Conservation (phyloP, 176 grass and related monocot genomes). For the Pharus latifolius region DNA sequence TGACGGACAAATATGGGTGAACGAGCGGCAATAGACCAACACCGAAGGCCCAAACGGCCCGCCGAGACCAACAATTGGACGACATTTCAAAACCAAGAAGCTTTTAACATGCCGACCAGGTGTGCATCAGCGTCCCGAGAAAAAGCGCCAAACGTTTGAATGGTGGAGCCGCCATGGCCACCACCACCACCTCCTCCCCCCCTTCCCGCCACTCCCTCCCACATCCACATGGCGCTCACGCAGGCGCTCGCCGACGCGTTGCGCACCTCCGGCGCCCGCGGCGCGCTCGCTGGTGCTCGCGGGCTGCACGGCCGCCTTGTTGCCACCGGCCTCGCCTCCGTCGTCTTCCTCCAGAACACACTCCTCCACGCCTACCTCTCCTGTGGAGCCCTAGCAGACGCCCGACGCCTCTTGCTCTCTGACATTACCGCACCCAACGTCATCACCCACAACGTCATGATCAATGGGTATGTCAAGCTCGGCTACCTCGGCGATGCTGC, state of each 20-base stretch:
- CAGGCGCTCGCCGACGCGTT: constrained; percentile 58
- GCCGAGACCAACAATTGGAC: no score
- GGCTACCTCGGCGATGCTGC: constrained; percentile 42
- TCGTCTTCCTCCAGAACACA: constrained; percentile 86
- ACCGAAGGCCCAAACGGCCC: no score
- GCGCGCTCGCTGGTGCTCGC: constrained; percentile 33
- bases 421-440: constrained; percentile 53
- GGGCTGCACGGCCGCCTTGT: constrained; percentile 65
- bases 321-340: constrained; percentile 60
- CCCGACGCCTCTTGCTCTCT: constrained; percentile 27
- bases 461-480: constrained; percentile 49
- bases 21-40: no score
- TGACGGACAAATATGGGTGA: no score
- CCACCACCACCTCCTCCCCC: constrained; percentile 13
- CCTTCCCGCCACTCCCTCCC: constrained; percentile 12
- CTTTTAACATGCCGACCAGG: no score
- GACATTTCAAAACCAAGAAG: no score
- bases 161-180: constrained; percentile 68
- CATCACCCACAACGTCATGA: constrained; percentile 75
- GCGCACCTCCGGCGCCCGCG: constrained; percentile 29
- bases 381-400: constrained; percentile 58
- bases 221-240: constrained; percentile 79
- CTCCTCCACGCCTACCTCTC: constrained; percentile 72
- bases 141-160: constrained; percentile 31
- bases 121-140: no score